Percentiles rank a stretch among this genome's conserved stretches.
Evolutionary conservation across 208 protist species (phyloP).

Genomic region (Trypanosoma cruzi): DNA sequence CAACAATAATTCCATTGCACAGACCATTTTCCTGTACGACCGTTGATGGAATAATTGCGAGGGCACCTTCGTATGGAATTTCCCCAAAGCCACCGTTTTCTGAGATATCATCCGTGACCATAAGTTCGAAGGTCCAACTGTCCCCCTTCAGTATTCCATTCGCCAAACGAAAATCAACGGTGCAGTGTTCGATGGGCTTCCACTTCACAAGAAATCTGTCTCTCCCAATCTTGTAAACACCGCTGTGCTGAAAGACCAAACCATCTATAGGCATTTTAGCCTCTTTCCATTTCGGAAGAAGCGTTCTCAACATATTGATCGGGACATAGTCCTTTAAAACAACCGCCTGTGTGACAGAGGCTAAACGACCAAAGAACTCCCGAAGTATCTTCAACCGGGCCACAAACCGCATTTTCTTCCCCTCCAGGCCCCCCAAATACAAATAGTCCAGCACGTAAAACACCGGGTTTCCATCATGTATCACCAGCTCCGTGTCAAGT

Average conservation of each 20-base stretch:
- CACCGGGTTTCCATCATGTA: slow-evolving; percentile 26
- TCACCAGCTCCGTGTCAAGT: slow-evolving; percentile 73
- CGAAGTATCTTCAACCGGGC: slow-evolving; percentile 57
- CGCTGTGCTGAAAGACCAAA: slow-evolving; percentile 83
- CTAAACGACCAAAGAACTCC: slow-evolving; percentile 45
- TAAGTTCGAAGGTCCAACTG: slow-evolving; percentile 61
- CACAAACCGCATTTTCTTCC: slow-evolving; percentile 47
- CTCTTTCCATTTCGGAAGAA: slow-evolving; percentile 58
- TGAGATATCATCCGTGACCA: slow-evolving; percentile 41
- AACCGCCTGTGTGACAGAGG: slow-evolving; percentile 17
- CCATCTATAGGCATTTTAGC: slow-evolving; percentile 69
- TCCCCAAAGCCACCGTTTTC: slow-evolving; percentile 38
- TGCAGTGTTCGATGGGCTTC: slow-evolving; percentile 87
- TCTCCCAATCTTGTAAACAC: slow-evolving; percentile 62
- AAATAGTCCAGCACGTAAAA: slow-evolving; percentile 84
- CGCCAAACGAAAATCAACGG: slow-evolving; percentile 80
- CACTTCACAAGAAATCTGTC: slow-evolving; percentile 85
- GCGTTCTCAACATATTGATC: slow-evolving; percentile 55
- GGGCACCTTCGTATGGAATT: slow-evolving; percentile 45
- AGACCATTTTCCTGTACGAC: slow-evolving; percentile 50
- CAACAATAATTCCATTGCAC: slow-evolving; percentile 64
- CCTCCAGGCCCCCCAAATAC: slow-evolving; percentile 78
- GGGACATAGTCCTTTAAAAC: slow-evolving; percentile 81
- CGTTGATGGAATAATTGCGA: slow-evolving; percentile 44
- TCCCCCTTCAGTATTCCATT: slow-evolving; percentile 36